Conservation (phyloP, 176 grass and related monocot species). For the Tillandsia fasciculata region DNA sequence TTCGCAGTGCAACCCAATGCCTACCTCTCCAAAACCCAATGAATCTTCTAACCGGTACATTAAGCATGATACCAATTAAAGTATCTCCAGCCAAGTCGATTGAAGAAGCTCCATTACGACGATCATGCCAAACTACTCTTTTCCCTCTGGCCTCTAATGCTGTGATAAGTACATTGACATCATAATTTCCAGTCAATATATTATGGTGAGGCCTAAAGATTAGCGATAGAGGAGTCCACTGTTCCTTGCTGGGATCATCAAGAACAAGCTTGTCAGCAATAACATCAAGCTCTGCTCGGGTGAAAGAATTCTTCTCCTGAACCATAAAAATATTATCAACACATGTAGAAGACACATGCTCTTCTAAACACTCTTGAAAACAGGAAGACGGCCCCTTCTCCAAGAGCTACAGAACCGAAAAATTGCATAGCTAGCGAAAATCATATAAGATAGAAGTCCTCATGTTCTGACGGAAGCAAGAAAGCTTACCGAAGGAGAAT, state of each 20-base stretch:
- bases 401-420: too few relatives aligned
- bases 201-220: constrained; percentile 89
- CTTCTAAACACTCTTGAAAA: too few relatives aligned
- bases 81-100: constrained; percentile 42
- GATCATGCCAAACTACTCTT: constrained; percentile 77
- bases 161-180: constrained; percentile 77
- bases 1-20: constrained; percentile 69
- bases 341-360: constrained; percentile 7
- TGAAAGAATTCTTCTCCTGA: constrained; percentile 70
- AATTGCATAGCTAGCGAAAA: too few relatives aligned
- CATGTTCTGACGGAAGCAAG: neutral
- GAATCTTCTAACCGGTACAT: constrained; percentile 40
- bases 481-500: neutral
- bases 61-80: constrained; percentile 71
- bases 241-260: constrained; percentile 41
- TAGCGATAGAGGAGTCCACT: constrained; percentile 55
- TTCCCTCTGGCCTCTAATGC: constrained; percentile 62
- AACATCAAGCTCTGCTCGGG: constrained; percentile 45
- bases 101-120: constrained; percentile 42
- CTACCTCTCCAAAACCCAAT: constrained; percentile 58
- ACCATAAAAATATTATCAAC: constrained; percentile 19
- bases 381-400: too few relatives aligned
- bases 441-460: too few relatives aligned
- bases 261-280: constrained; percentile 51
- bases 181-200: constrained; percentile 72